Base-by-base conservation (phyloP, 2,329 filamentous ascomycete species). In the Metarhizium robertsii region DNA sequence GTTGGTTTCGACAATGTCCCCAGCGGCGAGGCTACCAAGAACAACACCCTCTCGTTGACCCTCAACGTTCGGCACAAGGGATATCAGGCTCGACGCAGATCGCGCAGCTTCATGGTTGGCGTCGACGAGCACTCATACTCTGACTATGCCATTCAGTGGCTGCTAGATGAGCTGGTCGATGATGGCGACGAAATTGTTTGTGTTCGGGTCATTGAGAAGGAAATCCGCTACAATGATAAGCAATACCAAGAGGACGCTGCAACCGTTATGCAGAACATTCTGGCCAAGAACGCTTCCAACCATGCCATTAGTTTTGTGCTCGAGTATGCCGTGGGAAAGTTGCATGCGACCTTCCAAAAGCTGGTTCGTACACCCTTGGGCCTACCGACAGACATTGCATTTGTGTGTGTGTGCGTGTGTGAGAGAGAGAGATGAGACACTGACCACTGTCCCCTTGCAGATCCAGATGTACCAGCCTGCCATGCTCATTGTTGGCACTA, bases 121-220 rank as follows among this genome's bases (percentile, higher is more conserved):
- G 88, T 92, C 18, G 92, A 96, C 70, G 88, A 92, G 65, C 91
- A 96, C 63, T 83, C 90, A 57, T 96, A 96, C 70, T 95, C 90
- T 6, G 89, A 95, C 59, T 94, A 92, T 71, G 92, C 92, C 16
- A 77, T 96, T 18, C 89, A 95, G 70, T 96, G 91, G 91, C 79
- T 96, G 52, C 82, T 96, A 43, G 90, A 95, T 64, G 90, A 95
- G 71, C 79, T 96, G 55, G 90, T 96, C 45, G 91, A 96, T 64
- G 92, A 96, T 65, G 91, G 92, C 18, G 92, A 96, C 67, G 90
- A 96, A 71, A 86, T 96, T 56, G 88, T 96, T 8, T 96, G 92
- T 70, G 80, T 96, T 51, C 81, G 90, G 53, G 92, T 95, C 2
- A 81, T 95, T 47, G 91, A 96, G 66, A 92, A 89, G 66, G 88